A percentile compares a stretch with the other conserved stretches of the same genome.
Evolutionary conservation across 106 monocot species (phyloP).

Genomic region (Chionographis japonica): DNA sequence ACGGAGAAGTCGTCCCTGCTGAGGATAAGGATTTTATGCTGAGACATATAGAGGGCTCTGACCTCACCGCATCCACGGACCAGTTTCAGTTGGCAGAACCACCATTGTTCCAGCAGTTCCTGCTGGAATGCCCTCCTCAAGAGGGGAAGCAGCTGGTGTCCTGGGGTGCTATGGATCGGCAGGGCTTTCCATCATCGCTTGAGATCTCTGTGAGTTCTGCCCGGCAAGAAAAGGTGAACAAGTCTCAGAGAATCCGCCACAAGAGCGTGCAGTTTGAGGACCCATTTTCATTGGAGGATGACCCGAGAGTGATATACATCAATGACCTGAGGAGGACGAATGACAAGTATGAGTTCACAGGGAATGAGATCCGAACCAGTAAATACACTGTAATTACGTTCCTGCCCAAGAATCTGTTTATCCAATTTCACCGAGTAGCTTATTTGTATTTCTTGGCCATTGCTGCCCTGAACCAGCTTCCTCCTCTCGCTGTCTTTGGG

Average conservation of each 20-base stretch:
- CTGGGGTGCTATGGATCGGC: conserved; percentile 67
- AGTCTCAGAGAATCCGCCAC: conserved; percentile 41
- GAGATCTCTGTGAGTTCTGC: conserved; percentile 39
- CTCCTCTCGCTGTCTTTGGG: conserved; percentile 96
- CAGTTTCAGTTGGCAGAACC: conserved; percentile 30
- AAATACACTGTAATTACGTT: conserved; percentile 95
- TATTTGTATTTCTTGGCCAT: conserved; percentile 95
- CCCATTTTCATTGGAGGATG: conserved; percentile 38
- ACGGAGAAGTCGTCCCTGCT: conserved; percentile 16
- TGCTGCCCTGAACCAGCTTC: conserved; percentile 97
- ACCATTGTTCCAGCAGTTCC: conserved; percentile 25
- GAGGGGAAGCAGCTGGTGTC: conserved; percentile 24
- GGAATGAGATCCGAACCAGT: conserved; percentile 95
- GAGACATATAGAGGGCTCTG: conserved; percentile 7
- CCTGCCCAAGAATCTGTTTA: conserved; percentile 92
- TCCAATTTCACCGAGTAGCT: conserved; percentile 91
- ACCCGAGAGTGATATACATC: conserved; percentile 73
- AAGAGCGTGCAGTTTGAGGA: conserved; percentile 78
- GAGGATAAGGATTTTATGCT: conserved; percentile 7
- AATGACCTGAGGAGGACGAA: conserved; percentile 90
- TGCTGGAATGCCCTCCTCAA: conserved; percentile 47
- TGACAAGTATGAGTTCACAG: conserved; percentile 83
- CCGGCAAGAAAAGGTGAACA: conserved; percentile 33
- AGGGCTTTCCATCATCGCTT: conserved; percentile 40
- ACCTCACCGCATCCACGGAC: conserved; percentile 3